Evolutionary conservation across 2,329 filamentous ascomycete genomes (phyloP).

Genomic region (Hawksworthiomyces lignivorus): DNA sequence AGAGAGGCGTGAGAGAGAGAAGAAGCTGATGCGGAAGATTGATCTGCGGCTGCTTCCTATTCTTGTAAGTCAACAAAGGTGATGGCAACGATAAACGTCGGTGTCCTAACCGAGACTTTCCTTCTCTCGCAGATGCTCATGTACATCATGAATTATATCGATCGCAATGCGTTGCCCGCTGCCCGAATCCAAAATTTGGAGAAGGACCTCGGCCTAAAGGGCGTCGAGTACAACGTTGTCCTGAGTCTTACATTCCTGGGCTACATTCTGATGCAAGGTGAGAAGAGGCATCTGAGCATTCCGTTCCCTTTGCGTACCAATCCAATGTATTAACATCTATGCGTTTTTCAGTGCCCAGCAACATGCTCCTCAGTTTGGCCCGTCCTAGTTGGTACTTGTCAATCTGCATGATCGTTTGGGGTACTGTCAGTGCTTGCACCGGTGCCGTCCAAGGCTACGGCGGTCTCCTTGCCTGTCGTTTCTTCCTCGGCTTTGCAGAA

Average conservation of each 20-base stretch:
- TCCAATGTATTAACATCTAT: too few relatives aligned
- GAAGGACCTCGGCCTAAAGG: constrained; percentile 31
- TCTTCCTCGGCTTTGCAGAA: constrained; percentile 9
- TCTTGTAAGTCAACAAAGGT: constrained; percentile 30
- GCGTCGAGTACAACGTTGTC: constrained; percentile 30
- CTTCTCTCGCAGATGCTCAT: constrained; percentile 30
- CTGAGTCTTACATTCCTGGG: constrained; percentile 28
- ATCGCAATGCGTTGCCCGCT: constrained; percentile 23
- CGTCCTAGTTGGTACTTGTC: constrained; percentile 33
- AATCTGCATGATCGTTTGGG: constrained; percentile 20
- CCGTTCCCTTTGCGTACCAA: too few relatives aligned
- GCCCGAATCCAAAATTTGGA: constrained; percentile 37
- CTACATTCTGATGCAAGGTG: constrained; percentile 19
- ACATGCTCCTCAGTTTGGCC: constrained; percentile 36
- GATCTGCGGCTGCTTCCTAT: constrained; percentile 50
- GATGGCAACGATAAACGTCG: too few relatives aligned
- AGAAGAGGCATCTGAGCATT: too few relatives aligned
- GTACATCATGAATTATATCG: constrained; percentile 57
- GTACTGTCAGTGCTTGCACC: constrained; percentile 17
- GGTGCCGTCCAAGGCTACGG: constrained; percentile 11
- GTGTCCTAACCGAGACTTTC: too few relatives aligned
- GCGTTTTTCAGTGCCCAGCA: constrained; percentile 29
- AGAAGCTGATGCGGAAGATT: constrained; percentile 47
- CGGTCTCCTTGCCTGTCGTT: constrained; percentile 7
- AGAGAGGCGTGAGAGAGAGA: constrained; percentile 31